Conservation (phyloP, 257 asterid species). For the Galeopsis tetrahit region DNA sequence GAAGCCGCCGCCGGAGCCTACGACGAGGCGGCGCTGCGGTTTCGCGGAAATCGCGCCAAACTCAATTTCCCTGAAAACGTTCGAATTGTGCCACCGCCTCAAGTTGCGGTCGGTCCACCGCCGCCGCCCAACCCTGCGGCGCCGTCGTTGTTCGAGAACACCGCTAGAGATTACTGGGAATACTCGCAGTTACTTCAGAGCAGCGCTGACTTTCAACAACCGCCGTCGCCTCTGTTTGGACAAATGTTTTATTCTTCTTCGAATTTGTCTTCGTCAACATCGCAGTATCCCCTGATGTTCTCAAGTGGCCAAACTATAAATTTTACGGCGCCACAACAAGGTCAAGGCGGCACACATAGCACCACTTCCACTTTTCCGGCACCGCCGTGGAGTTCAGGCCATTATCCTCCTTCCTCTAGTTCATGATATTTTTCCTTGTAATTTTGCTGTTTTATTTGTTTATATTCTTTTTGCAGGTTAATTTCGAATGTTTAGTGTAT, state of each 20-base stretch:
- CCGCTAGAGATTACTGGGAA: slow-evolving; percentile 63
- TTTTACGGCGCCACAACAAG: slow-evolving; percentile 42
- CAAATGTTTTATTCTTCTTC: slow-evolving; percentile 57
- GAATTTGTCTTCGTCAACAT: slow-evolving; percentile 36
- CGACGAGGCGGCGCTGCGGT: slow-evolving; percentile 87
- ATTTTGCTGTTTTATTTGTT: slow-evolving; percentile 21
- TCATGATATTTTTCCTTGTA: slow-evolving; percentile 40
- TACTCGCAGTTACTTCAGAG: slow-evolving; percentile 71
- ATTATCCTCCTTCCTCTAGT: slow-evolving; percentile 63
- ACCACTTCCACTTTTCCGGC: slow-evolving; percentile 33
- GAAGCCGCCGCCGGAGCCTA: slow-evolving; percentile 94
- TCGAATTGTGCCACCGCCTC: slow-evolving; percentile 42
- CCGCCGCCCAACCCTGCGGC: slow-evolving; percentile 22
- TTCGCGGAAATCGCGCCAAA: slow-evolving; percentile 86
- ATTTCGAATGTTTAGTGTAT: slow-evolving; percentile 17
- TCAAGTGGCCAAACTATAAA: slow-evolving; percentile 52
- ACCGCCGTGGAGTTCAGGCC: slow-evolving; percentile 62
- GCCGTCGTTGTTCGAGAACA: slow-evolving; percentile 38
- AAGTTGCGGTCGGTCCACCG: slow-evolving; percentile 26
- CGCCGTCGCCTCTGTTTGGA: slow-evolving; percentile 40
- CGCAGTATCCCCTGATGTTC: slow-evolving; percentile 54
- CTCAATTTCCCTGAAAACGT: slow-evolving; percentile 88
- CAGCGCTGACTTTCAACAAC: slow-evolving; percentile 47
- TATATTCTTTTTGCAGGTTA: slow-evolving; percentile 11
- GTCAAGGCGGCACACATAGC: slow-evolving; percentile 4